Base-by-base conservation (phyloP, 2,329 filamentous ascomycete genomes). In the Cercospora sp. region DNA sequence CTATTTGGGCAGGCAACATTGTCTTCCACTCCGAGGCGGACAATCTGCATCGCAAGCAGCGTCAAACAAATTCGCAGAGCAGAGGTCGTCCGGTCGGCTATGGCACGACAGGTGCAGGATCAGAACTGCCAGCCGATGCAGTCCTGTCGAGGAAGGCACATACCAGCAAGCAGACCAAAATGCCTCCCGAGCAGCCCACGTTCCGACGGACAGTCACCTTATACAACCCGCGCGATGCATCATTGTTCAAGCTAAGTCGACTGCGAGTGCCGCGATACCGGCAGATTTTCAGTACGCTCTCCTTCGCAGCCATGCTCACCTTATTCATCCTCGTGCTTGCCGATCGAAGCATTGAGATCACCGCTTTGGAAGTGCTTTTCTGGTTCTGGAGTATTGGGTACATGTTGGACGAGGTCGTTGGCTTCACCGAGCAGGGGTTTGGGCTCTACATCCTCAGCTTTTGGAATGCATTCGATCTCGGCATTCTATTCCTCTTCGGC, bases 311-410 rank as follows among this genome's bases (percentile, higher is more conserved):
- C 57, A 85, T 98, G 77, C 89, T 97, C 45, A 90, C 88, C 13
- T 85, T 97, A 10, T 97, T 96, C 78, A 82, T 97, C 18, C 90
- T 93, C 9, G 93, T 98, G 9, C 85, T 97, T 3, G 83, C 87
- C 10, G 83, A 91, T 76, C 87, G 92, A 67, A 94, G 92, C 2
- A 86, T 90, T 64, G 86, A 89, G 63, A 97, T 98, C 75, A 96
- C 93, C 1, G 87, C 87, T 0, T 82, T 97, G 9, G 94, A 98
- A 78, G 83, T 97, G 16, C 79, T 97, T 12, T 97, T 98, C 80
- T 98, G 94, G 94, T 92, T 97, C 79, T 98, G 94, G 94, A 96
- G 93, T 77, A 92, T 93, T 28, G 94, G 94, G 0, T 97, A 96
- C 79, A 96, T 97, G 93, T 87, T 97, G 33, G 94, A 97, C 75